Evolutionary conservation across 2,329 filamentous ascomycete species (phyloP).

Genomic region (Paecilomyces sp.): DNA sequence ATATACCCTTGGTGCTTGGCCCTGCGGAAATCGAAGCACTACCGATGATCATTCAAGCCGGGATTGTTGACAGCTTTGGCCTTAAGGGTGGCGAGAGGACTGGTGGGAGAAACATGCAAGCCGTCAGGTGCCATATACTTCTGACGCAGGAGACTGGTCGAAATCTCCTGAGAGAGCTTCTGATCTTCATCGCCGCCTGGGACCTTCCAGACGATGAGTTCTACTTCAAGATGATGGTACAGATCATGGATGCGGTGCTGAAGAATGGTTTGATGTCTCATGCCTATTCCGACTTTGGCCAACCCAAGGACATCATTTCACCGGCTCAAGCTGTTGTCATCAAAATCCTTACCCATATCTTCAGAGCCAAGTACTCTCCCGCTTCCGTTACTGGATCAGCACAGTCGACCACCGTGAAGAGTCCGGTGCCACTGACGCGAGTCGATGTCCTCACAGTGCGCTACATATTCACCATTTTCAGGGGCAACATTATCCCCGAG

Average conservation of each 20-base stretch:
- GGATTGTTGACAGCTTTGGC: slow-evolving; percentile 76
- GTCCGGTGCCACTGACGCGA: slow-evolving; percentile 47
- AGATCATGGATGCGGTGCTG: slow-evolving; percentile 89
- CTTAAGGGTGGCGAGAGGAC: slow-evolving; percentile 57
- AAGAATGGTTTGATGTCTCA: slow-evolving; percentile 85
- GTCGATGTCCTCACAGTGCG: slow-evolving; percentile 65
- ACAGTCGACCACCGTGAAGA: slow-evolving; percentile 50
- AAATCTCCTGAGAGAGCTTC: slow-evolving; percentile 78
- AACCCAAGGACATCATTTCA: slow-evolving; percentile 92
- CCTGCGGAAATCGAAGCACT: slow-evolving; percentile 93
- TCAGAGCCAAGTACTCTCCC: slow-evolving; percentile 56
- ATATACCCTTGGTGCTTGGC: slow-evolving; percentile 88
- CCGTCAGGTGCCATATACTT: slow-evolving; percentile 81
- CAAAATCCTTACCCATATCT: slow-evolving; percentile 84
- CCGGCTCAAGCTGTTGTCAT: slow-evolving; percentile 90
- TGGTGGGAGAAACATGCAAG: slow-evolving; percentile 70
- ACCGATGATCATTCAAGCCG: slow-evolving; percentile 95
- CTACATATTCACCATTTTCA: slow-evolving; percentile 88
- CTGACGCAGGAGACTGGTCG: slow-evolving; percentile 84
- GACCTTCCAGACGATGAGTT: slow-evolving; percentile 88
- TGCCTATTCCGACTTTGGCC: slow-evolving; percentile 83
- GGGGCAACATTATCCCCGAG: slow-evolving; percentile 85
- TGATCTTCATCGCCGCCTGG: slow-evolving; percentile 97
- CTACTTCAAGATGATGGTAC: slow-evolving; percentile 93
- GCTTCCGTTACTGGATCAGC: slow-evolving; percentile 36